Evolutionary conservation across 176 grass and related monocot species (phyloP), one percentile per base, ranked within the genome.

Genomic region (Triticum monococcum): DNA sequence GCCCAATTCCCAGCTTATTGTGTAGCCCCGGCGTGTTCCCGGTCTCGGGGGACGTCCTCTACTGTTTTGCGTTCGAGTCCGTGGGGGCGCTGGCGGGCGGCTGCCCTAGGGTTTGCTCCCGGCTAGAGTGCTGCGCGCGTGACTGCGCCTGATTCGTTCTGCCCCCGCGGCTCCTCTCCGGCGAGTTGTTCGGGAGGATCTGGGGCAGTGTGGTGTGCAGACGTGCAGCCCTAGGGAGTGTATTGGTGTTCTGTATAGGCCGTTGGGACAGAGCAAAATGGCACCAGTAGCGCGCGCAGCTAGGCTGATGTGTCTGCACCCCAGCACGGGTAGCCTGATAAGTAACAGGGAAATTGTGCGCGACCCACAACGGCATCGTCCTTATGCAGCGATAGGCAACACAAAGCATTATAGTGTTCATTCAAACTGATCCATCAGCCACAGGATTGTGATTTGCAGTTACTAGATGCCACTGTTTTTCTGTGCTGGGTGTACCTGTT

Each of bases 51-150:
- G 36, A 22, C 40, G 6, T 25, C 63, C 63, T 67, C 48, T 59
- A 84, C 80, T 69, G 85, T 76, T 91, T 84, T 81, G 26, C 78
- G 2, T 18, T 83, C 72, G 18, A 67, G 56, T 65, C 26, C 20
- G n/a, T n/a, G 23, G 37, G 71, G 24, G 4, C 36, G 36, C 36
- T 6, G 36, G 41, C 11, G 41, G 12, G 46, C 46, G 46, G 12
- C 18, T 24, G 45, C 41, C 20, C 35, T 37, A 41, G 37, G 70
- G 35, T 35, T 64, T 20, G 35, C n/a, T 41, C 16, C 68, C 36
- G 20, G 52, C 18, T 0, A 57, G 54, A 59, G 54, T 59, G 54
- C 37, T 6, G n/a, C 22, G 9, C 18, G 32, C 13, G 13, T 32
- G n/a, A 11, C n/a, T 2, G 64, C 67, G 3, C 9, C 36, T n/a